A percentile compares a stretch with the other conserved stretches of the same genome.
Conservation (phyloP, 257 asterid species). For the Misopates orontium region DNA sequence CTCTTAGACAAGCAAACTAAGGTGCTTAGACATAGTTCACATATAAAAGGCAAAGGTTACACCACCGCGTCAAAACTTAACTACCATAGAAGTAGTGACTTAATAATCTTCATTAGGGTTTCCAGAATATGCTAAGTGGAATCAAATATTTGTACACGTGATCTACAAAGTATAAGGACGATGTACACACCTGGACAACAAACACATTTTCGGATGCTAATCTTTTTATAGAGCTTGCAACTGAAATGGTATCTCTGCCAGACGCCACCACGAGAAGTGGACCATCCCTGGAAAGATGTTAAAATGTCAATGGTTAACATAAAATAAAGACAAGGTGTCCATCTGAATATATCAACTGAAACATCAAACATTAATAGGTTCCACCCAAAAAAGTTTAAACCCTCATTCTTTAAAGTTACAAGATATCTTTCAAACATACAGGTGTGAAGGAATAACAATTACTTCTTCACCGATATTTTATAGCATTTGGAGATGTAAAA, state of each 20-base stretch:
- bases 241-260: slow-evolving; percentile 94
- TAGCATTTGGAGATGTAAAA: background rate
- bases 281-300: slow-evolving; percentile 75
- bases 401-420: background rate
- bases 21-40: slow-evolving; percentile 8
- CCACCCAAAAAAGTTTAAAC: background rate
- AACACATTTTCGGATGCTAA: slow-evolving; percentile 89
- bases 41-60: slow-evolving; percentile 6
- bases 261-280: slow-evolving; percentile 97
- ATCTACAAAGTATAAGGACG: slow-evolving; percentile 16
- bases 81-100: slow-evolving; percentile 3
- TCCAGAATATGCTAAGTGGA: background rate
- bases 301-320: slow-evolving; percentile 25
- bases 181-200: slow-evolving; percentile 80
- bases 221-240: slow-evolving; percentile 87
- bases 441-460: slow-evolving; percentile 13
- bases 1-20: background rate
- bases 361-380: background rate
- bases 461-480: background rate
- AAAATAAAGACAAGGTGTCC: slow-evolving; percentile 22
- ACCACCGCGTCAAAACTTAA: slow-evolving; percentile 23
- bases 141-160: slow-evolving; percentile 12
- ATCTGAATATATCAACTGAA: slow-evolving; percentile 4
- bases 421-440: background rate
- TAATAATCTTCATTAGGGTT: background rate